phyloP scores from a whole-genome alignment of 23 red algal genomes.

The Gracilaria vermiculophylla region DNA sequence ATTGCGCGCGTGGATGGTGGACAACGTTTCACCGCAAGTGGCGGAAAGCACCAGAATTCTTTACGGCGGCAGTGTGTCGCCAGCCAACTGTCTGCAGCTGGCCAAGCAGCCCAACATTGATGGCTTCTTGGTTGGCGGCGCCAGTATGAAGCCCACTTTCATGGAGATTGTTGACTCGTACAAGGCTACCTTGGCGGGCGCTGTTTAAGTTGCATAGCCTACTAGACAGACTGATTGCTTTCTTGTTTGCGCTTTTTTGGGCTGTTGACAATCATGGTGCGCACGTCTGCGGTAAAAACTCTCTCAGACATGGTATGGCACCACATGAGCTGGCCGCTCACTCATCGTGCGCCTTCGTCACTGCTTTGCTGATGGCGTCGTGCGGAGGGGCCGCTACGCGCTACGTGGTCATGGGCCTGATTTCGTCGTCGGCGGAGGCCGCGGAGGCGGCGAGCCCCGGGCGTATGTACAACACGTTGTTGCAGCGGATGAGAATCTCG shows the following conservation, averaged over 20 bases:
- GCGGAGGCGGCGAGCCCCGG: slow-evolving; percentile 35
- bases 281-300: too few relatives aligned
- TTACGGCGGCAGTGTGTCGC: slow-evolving; percentile 92
- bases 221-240: neutral
- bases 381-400: too few relatives aligned
- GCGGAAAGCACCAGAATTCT: slow-evolving; percentile 75
- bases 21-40: slow-evolving; percentile 60
- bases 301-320: too few relatives aligned
- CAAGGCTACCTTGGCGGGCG: slow-evolving; percentile 49
- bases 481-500: slow-evolving; percentile 94
- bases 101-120: slow-evolving; percentile 87
- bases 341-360: too few relatives aligned
- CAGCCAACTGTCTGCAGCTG: slow-evolving; percentile 83
- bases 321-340: too few relatives aligned
- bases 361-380: neutral
- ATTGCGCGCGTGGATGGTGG: slow-evolving; percentile 64
- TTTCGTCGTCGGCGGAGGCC: neutral
- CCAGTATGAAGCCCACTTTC: slow-evolving; percentile 83
- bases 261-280: too few relatives aligned
- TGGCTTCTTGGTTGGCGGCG: slow-evolving; percentile 95
- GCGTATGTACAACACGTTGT: slow-evolving; percentile 94
- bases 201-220: neutral
- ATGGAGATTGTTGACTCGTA: slow-evolving; percentile 76
- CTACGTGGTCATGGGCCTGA: too few relatives aligned
- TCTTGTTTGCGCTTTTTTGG: neutral